phyloP scores from a whole-genome alignment of 352 stramenopile species.

The Globisporangium cederbergense region DNA sequence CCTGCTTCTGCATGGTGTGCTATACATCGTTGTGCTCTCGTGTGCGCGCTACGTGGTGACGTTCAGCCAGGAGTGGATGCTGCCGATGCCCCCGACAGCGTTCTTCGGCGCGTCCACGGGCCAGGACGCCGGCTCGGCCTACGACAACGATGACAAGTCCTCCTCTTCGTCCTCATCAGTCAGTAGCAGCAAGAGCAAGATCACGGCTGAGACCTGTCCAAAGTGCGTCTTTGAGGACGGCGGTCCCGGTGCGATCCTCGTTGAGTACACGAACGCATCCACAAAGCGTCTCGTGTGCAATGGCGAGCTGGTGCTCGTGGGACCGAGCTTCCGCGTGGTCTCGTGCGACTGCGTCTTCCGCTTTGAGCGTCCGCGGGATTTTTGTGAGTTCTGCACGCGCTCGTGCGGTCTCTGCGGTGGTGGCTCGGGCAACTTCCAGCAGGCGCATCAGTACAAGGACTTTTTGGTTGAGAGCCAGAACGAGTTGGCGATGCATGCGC shows the following conservation, averaged over 20 bases:
- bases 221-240: conserved; percentile 82
- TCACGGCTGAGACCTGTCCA: conserved; percentile 77
- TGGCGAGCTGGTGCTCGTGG: conserved; percentile 57
- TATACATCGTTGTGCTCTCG: conserved; percentile 34
- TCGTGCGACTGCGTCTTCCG: conserved; percentile 83
- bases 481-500: conserved; percentile 51
- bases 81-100: conserved; percentile 63
- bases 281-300: conserved; percentile 40
- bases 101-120: conserved; percentile 62
- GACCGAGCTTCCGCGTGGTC: conserved; percentile 79
- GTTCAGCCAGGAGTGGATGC: conserved; percentile 54
- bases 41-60: conserved; percentile 42
- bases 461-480: conserved; percentile 63
- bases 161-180: not conserved
- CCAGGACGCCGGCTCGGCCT: conserved; percentile 41
- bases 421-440: conserved; percentile 68
- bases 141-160: conserved; percentile 28
- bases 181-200: conserved; percentile 21
- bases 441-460: conserved; percentile 73
- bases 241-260: conserved; percentile 62
- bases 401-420: conserved; percentile 72
- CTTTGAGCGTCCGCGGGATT: conserved; percentile 53
- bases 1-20: conserved; percentile 39
- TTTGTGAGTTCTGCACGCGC: conserved; percentile 74
- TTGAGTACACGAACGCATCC: conserved; percentile 53